These are phyloP conservation scores for Acmispon strigosus DNA, from an alignment of 306 rosid species.

Conservation along the genomic window DNA sequence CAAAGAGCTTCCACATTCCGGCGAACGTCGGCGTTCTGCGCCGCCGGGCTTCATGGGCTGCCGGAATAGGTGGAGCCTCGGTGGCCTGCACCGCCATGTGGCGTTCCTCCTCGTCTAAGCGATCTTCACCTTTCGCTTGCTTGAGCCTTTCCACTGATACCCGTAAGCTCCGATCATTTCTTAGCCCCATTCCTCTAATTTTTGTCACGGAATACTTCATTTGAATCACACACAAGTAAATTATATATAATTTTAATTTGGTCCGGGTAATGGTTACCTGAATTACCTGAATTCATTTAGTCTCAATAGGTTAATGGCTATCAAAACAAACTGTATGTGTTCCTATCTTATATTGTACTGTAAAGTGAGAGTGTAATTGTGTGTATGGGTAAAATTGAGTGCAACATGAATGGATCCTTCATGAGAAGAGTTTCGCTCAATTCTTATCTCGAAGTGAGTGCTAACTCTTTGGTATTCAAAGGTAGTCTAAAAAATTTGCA, in stretches of 20 bases:
- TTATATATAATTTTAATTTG: neutral
- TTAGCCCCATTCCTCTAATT: neutral
- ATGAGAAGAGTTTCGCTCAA: too few species aligned
- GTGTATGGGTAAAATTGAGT: too few species aligned
- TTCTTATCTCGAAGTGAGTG: neutral
- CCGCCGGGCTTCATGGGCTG: slow-evolving; percentile 36
- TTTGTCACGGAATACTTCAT: too few species aligned
- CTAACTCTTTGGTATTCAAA: too few species aligned
- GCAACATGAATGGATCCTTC: too few species aligned
- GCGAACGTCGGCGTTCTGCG: slow-evolving; percentile 36
- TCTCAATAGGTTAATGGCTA: neutral
- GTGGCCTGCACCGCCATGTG: slow-evolving; percentile 46
- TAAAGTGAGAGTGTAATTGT: too few species aligned
- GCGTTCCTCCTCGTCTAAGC: slow-evolving; percentile 49
- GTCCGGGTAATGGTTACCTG: neutral
- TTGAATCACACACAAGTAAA: too few species aligned
- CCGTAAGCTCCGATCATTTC: slow-evolving; percentile 27
- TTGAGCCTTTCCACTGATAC: slow-evolving; percentile 51
- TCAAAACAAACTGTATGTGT: too few species aligned
- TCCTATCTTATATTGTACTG: neutral
- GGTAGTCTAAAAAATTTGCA: too few species aligned
- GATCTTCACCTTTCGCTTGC: slow-evolving; percentile 59
- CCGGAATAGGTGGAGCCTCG: slow-evolving; percentile 52
- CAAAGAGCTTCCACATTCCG: slow-evolving; percentile 49
- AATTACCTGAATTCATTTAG: neutral